Conservation (phyloP, 2,329 filamentous ascomycete genomes). For the Penicillium verrucosum region DNA sequence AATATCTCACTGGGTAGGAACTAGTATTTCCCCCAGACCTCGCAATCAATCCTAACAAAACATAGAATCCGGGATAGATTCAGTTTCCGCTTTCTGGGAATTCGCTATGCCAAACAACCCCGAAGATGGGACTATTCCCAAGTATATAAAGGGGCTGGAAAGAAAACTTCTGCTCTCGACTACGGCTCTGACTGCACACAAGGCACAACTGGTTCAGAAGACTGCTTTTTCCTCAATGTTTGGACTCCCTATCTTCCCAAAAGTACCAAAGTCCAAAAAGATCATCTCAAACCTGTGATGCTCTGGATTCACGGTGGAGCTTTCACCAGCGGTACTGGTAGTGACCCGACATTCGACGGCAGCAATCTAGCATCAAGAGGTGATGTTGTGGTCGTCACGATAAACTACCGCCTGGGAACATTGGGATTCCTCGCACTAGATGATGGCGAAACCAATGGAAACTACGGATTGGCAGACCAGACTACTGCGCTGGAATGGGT, state of each 20-base stretch:
- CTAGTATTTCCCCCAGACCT: too few species aligned
- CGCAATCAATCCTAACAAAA: not conserved
- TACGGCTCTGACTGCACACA: conserved; percentile 41
- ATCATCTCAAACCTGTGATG: conserved; percentile 47
- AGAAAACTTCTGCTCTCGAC: conserved; percentile 45
- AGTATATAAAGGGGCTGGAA: conserved; percentile 44
- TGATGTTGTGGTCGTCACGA: conserved; percentile 57
- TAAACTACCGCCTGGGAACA: conserved; percentile 60
- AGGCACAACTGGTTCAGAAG: conserved; percentile 41
- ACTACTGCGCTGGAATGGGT: conserved; percentile 51
- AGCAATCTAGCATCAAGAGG: conserved; percentile 57
- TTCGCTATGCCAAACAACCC: conserved; percentile 45
- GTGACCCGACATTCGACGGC: conserved; percentile 45
- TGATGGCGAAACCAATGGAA: conserved; percentile 54
- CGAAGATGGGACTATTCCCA: conserved; percentile 48
- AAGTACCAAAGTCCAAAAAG: conserved; percentile 26
- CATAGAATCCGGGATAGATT: conserved; percentile 52
- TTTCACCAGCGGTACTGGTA: conserved; percentile 50
- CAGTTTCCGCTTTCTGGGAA: conserved; percentile 49
- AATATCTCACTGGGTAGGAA: conserved; percentile 19
- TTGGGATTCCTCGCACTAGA: conserved; percentile 59
- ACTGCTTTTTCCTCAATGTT: conserved; percentile 49
- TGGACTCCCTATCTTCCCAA: conserved; percentile 44
- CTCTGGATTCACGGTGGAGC: conserved; percentile 58
- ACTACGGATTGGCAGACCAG: conserved; percentile 54